Percentiles rank a stretch among this genome's conserved stretches.
Evolutionary conservation across 371 early-diverging fungal genomes (phyloP).

Genomic region (Mortierella sp.): DNA sequence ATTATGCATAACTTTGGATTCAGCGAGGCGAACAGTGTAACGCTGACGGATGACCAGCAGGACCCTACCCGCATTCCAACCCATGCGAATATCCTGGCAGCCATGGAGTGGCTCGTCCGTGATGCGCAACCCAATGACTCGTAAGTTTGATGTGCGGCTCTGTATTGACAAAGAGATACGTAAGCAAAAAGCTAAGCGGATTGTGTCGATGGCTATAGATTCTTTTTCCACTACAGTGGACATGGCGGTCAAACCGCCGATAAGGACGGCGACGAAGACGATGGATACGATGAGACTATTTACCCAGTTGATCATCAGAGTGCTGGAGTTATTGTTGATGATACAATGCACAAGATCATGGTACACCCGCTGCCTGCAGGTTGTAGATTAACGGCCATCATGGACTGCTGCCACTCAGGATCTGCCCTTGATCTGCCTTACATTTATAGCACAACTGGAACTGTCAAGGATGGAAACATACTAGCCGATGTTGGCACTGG

Average conservation of each 20-base stretch:
- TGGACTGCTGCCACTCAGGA: constrained; percentile 92
- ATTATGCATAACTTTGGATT: constrained; percentile 75
- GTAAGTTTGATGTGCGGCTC: constrained; percentile 49
- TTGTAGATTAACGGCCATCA: constrained; percentile 88
- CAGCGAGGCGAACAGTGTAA: constrained; percentile 78
- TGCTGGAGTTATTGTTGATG: constrained; percentile 90
- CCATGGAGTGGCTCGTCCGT: constrained; percentile 92
- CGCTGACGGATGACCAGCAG: constrained; percentile 89
- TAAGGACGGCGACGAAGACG: constrained; percentile 85
- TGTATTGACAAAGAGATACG: neutral
- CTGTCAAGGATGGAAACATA: constrained; percentile 65
- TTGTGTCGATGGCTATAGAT: constrained; percentile 50
- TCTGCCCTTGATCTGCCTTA: constrained; percentile 92
- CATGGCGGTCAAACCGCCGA: constrained; percentile 85
- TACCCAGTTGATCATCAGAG: constrained; percentile 87
- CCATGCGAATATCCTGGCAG: constrained; percentile 83
- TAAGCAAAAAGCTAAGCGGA: neutral
- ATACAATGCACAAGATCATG: constrained; percentile 85
- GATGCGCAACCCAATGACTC: constrained; percentile 89
- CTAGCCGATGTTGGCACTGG: constrained; percentile 70
- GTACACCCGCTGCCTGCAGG: constrained; percentile 89
- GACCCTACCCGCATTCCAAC: constrained; percentile 81
- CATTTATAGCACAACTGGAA: constrained; percentile 83
- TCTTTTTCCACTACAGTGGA: constrained; percentile 92
- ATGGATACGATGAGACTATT: constrained; percentile 87